Base-by-base conservation (phyloP, 2,329 filamentous ascomycete genomes). In the Phyllosticta citribraziliensis region DNA sequence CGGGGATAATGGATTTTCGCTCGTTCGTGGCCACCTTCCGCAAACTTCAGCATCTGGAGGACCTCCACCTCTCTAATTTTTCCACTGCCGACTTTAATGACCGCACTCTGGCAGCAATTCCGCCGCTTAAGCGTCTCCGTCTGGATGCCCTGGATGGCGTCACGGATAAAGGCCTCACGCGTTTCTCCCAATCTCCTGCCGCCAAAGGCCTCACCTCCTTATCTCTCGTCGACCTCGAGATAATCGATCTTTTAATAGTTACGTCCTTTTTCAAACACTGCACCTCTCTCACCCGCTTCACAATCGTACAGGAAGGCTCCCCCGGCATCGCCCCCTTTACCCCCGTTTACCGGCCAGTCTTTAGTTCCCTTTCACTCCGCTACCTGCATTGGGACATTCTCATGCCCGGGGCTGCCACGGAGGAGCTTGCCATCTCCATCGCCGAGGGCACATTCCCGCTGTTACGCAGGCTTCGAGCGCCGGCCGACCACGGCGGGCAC, bases 401-500 rank as follows among this genome's bases (percentile, higher is more conserved):
- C 27, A 75, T 79, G 51, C 75, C 79, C 40, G 75, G 77, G 12
- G 70, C 75, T 6, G 84, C 86, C 1, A 86, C 88, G 57, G 77
- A 80, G 5, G 82, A 88, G 55, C 78, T 91, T 8, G 84, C 86
- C 1, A 78, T 78, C 62, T 84, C 84, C 67, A 88, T 91, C 65
- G 72, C 73, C 5, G 79, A 81, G 1, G 75, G 76, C 4, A 84
- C 84, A 0, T 89, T 92, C 67, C 88, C 88, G 0, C 70, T 74
- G 0, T 78, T 92, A 10, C 76, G 75, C 10, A 75, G 70, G 1
- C 73, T 91, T 19, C 83, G 88, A 59, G 78, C 84, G 0, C 88
- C 87, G 1, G 84, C 84, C 62, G 88, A 92, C 65, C 82, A 86
- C 1, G 82, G 88, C 5, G 88, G 88, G 25, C 66, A 82, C 8